Evolutionary conservation across 2,329 filamentous ascomycete species (phyloP), one percentile per base, ranked within the genome.

Genomic region (Fusarium haematococcum): DNA sequence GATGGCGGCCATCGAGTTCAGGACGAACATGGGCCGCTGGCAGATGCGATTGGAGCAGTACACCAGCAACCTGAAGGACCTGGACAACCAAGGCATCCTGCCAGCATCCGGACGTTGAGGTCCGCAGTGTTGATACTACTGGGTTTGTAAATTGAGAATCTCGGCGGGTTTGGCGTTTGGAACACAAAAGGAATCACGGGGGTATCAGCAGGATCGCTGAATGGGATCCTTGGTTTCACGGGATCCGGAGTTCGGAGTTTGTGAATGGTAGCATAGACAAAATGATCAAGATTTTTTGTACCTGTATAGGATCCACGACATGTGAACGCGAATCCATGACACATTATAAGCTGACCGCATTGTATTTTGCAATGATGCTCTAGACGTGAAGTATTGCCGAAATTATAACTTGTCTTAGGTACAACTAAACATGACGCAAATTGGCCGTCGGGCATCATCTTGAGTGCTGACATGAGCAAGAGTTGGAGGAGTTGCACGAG

Each of bases 41-140:
- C 69, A 63, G 61, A 62, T 39, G 35, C 73, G 65, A 30, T 43
- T 78, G 25, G n/a, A 30, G 1, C 60, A 68, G 30, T 79, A 78
- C n/a, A 23, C 13, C 18, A 45, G 39, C 5, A 57, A 35, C 20
- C 56, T 79, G 56, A 66, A 66, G 37, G 67, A 79, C 41, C 65
- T 79, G 20, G 69, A 79, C 45, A 68, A 70, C 32, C 74, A 77
- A 27, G 69, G 65, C 14, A 68, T 79, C 27, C 20, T 77, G 1
- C 70, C 75, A 16, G 41, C 37, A 25, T 52, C 27, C 11, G 59
- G 27, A 4, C 20, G 27, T 37, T 64, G 37, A 35, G 37, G 20
- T 20, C 20, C 20, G 20, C 20, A 20, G 20, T 20, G 20, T 20
- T 20, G 20, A 20, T 20, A 20, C 20, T 20, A 20, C 20, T 20